phyloP scores from a whole-genome alignment of 768 basidiomycete genomes.

The Pilatotrama ljubarskyi region DNA sequence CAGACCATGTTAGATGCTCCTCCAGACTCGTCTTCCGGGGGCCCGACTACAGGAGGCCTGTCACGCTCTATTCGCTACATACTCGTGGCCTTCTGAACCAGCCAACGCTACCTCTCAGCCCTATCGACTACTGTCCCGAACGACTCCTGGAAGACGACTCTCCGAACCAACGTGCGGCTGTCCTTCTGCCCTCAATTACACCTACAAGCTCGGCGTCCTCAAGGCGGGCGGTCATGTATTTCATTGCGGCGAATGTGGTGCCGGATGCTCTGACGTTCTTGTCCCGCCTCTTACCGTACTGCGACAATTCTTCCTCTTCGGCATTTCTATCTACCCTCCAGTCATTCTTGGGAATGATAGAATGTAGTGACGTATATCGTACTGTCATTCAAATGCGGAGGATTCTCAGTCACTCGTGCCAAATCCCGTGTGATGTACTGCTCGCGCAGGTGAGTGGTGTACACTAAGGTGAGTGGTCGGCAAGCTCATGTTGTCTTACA shows the following conservation, averaged over 20 bases:
- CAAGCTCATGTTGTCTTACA: slow-evolving; percentile 12
- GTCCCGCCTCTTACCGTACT: slow-evolving; percentile 5
- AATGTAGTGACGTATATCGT: slow-evolving; percentile 19
- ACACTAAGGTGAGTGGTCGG: slow-evolving; percentile 13
- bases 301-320: background rate
- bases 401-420: slow-evolving; percentile 11
- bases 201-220: background rate
- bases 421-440: slow-evolving; percentile 17
- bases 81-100: slow-evolving; percentile 13
- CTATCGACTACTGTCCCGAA: background rate
- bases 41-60: background rate
- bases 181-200: slow-evolving; percentile 2
- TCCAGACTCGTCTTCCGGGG: background rate
- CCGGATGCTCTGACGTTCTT: slow-evolving; percentile 7
- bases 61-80: background rate
- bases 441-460: slow-evolving; percentile 27
- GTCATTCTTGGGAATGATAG: slow-evolving; percentile 12
- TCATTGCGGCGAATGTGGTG: background rate
- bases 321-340: background rate
- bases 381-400: slow-evolving; percentile 15
- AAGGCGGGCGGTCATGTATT: slow-evolving; percentile 4
- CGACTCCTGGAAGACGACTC: slow-evolving; percentile 14
- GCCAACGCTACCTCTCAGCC: background rate
- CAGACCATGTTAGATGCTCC: slow-evolving; percentile 54
- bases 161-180: background rate